These are phyloP conservation scores for Juncus effusus DNA, from an alignment of 176 grass and related monocot genomes.

Conservation along the genomic window DNA sequence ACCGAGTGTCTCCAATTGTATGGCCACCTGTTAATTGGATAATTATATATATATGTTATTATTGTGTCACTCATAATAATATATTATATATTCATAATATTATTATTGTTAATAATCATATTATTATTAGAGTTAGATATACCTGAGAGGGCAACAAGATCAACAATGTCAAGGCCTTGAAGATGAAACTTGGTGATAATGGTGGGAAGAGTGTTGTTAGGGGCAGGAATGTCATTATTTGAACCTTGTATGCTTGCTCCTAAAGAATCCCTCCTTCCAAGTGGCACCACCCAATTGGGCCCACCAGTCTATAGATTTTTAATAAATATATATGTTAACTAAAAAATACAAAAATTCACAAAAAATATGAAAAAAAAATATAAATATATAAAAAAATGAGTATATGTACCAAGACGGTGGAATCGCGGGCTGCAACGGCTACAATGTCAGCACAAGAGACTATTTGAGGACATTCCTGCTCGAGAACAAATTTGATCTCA, in stretches of 20 bases:
- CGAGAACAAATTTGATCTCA: constrained; percentile 72
- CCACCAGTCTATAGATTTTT: constrained; percentile 57
- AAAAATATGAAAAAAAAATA: not conserved
- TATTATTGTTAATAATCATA: too few species aligned
- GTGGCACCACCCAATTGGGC: constrained; percentile 74
- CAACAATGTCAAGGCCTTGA: constrained; percentile 59
- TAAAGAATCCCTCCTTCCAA: constrained; percentile 78
- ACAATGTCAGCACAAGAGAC: constrained; percentile 48
- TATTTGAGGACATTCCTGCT: constrained; percentile 57
- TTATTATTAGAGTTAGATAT: too few species aligned
- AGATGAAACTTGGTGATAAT: constrained; percentile 89
- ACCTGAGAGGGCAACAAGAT: constrained; percentile 79
- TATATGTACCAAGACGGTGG: constrained; percentile 49
- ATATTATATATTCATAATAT: too few species aligned
- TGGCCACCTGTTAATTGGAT: constrained; percentile 46
- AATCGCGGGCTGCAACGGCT: constrained; percentile 47
- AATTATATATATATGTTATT: not conserved
- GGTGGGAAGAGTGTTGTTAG: constrained; percentile 85
- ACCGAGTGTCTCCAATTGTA: constrained; percentile 74
- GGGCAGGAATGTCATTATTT: constrained; percentile 88
- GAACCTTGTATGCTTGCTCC: constrained; percentile 74
- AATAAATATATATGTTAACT: constrained; percentile 3
- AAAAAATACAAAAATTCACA: too few species aligned
- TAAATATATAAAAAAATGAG: not conserved
- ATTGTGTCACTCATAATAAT: too few species aligned